Percentiles rank a stretch among this genome's conserved stretches.
These are phyloP conservation scores for Chrysoporthe puriensis DNA, from an alignment of 2,329 filamentous ascomycete genomes.

Conservation along the genomic window DNA sequence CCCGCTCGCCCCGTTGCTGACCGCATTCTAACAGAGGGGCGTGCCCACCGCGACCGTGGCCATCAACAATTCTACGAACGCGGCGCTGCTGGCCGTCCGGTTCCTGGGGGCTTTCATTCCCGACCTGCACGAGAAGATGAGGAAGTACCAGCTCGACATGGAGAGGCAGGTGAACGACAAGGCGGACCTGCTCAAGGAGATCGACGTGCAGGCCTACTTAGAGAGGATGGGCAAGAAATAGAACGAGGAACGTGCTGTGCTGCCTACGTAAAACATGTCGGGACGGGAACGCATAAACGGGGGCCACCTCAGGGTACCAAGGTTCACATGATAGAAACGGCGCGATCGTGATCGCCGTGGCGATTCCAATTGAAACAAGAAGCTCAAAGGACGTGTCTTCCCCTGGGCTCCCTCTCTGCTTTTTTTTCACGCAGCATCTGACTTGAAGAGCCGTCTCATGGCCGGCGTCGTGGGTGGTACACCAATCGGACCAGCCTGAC, in stretches of 20 bases:
- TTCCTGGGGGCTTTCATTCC: constrained; percentile 65
- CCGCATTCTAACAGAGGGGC: constrained; percentile 50
- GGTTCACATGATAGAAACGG: no score
- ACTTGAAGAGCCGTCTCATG: background rate
- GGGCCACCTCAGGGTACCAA: background rate
- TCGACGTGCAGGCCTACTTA: constrained; percentile 61
- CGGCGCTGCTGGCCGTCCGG: constrained; percentile 70
- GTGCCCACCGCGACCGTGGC: constrained; percentile 76
- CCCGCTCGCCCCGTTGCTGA: constrained; percentile 36
- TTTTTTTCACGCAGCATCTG: background rate
- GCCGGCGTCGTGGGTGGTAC: no score
- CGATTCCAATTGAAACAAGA: no score
- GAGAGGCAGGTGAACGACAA: constrained; percentile 67
- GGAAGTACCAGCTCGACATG: constrained; percentile 64
- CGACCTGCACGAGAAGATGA: constrained; percentile 60
- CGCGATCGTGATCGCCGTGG: no score
- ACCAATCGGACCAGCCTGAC: background rate
- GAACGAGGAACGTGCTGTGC: background rate
- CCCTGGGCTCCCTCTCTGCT: no score
- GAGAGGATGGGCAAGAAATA: constrained; percentile 41
- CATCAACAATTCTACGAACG: constrained; percentile 81
- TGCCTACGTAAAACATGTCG: background rate
- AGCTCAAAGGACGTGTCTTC: no score
- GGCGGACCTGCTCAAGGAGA: constrained; percentile 58
- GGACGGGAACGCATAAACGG: background rate